These are phyloP conservation scores for Albizia julibrissin DNA, from an alignment of 306 rosid genomes.

Conservation along the genomic window DNA sequence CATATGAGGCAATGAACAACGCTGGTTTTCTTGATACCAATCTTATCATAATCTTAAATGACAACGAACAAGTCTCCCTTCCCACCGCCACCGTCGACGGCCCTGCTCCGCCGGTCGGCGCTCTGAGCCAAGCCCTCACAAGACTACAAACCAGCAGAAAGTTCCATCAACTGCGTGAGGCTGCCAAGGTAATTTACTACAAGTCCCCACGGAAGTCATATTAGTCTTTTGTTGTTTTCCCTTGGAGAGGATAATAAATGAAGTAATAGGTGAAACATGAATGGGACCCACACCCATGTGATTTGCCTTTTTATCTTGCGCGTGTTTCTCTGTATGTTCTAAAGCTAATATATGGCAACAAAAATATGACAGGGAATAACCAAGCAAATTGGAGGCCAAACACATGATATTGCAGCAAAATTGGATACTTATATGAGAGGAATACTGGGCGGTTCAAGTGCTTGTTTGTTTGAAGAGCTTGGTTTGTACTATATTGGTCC, in stretches of 20 bases:
- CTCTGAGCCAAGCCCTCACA: slow-evolving; percentile 58
- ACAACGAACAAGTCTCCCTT: slow-evolving; percentile 68
- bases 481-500: slow-evolving; percentile 70
- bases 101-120: slow-evolving; percentile 64
- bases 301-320: background rate
- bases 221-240: background rate
- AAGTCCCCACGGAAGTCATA: background rate
- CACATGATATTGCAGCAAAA: slow-evolving; percentile 55
- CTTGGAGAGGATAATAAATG: background rate
- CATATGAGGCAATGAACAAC: slow-evolving; percentile 75
- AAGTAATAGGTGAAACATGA: background rate
- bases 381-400: slow-evolving; percentile 48
- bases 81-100: slow-evolving; percentile 73
- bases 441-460: slow-evolving; percentile 44
- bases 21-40: slow-evolving; percentile 69
- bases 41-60: slow-evolving; percentile 62
- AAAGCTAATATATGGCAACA: background rate
- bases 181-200: slow-evolving; percentile 47
- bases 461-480: slow-evolving; percentile 68
- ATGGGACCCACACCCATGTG: background rate
- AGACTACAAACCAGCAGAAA: slow-evolving; percentile 45
- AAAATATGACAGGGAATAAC: slow-evolving; percentile 43
- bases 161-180: slow-evolving; percentile 51
- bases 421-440: slow-evolving; percentile 54
- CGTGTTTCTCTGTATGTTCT: background rate